These are phyloP conservation scores for Thielaviopsis ethacetica DNA, from an alignment of 2,329 filamentous ascomycete species.

Conservation along the genomic window DNA sequence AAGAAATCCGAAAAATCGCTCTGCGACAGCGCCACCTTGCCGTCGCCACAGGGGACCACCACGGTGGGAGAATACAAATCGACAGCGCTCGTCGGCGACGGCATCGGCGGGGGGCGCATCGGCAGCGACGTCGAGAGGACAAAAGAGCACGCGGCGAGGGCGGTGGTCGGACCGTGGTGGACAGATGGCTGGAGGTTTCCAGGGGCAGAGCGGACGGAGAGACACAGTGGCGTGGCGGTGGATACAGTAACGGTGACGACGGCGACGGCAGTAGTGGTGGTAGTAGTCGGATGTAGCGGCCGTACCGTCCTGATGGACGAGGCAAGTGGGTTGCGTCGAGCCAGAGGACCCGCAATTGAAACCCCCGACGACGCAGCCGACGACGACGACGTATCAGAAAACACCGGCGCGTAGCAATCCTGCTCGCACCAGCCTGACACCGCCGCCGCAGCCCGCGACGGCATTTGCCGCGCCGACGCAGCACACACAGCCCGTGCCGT, in stretches of 20 bases:
- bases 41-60: neutral
- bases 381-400: neutral
- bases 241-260: too few species aligned
- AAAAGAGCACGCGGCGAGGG: neutral
- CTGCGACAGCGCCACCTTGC: neutral
- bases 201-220: too few species aligned
- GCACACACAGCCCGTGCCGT: neutral
- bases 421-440: neutral
- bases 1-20: neutral
- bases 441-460: neutral
- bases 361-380: neutral
- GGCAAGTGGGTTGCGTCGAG: neutral
- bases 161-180: too few species aligned
- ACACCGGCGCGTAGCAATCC: neutral
- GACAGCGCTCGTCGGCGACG: neutral
- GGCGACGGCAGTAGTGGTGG: too few species aligned
- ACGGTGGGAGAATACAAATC: neutral
- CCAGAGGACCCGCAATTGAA: neutral
- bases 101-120: neutral
- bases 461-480: neutral
- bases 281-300: neutral
- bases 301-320: neutral
- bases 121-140: neutral
- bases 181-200: too few species aligned
- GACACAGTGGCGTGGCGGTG: too few species aligned